Evolutionary conservation across 345 rosid species (phyloP).

Genomic region (Microthlaspi erraticum): DNA sequence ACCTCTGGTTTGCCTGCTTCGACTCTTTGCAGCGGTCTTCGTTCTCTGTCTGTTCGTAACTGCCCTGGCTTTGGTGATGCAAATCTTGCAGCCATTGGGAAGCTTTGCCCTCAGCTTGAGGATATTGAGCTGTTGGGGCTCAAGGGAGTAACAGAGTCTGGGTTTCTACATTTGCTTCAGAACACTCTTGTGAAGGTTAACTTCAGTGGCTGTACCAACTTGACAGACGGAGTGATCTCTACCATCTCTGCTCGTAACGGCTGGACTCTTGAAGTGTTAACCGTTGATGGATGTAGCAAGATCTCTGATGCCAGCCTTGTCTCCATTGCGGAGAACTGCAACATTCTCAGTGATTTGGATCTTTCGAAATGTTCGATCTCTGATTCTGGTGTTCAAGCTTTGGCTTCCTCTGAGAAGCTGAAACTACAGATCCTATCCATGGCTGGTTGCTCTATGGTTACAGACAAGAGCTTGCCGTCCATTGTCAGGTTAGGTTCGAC

Average conservation of each 20-base stretch:
- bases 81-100: conserved; percentile 68
- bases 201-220: conserved; percentile 69
- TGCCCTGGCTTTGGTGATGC: conserved; percentile 91
- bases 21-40: conserved; percentile 60
- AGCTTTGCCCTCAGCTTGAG: conserved; percentile 75
- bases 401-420: conserved; percentile 60
- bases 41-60: conserved; percentile 63
- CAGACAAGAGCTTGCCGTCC: conserved; percentile 67
- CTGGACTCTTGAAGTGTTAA: conserved; percentile 72
- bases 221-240: conserved; percentile 68
- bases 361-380: conserved; percentile 70
- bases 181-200: conserved; percentile 75
- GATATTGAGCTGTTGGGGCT: conserved; percentile 73
- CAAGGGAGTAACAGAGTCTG: conserved; percentile 70
- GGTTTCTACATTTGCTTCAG: conserved; percentile 64
- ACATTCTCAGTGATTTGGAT: conserved; percentile 76
- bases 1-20: conserved; percentile 45
- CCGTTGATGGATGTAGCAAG: conserved; percentile 73
- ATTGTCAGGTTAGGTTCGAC: conserved; percentile 64
- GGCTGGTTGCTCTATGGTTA: conserved; percentile 67
- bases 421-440: conserved; percentile 79
- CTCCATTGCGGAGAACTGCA: conserved; percentile 72
- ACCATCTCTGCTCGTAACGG: conserved; percentile 67
- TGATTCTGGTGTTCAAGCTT: conserved; percentile 63
- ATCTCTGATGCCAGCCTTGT: conserved; percentile 68